phyloP scores from a whole-genome alignment of 805 yeast genomes.

The Candida suzukii region DNA sequence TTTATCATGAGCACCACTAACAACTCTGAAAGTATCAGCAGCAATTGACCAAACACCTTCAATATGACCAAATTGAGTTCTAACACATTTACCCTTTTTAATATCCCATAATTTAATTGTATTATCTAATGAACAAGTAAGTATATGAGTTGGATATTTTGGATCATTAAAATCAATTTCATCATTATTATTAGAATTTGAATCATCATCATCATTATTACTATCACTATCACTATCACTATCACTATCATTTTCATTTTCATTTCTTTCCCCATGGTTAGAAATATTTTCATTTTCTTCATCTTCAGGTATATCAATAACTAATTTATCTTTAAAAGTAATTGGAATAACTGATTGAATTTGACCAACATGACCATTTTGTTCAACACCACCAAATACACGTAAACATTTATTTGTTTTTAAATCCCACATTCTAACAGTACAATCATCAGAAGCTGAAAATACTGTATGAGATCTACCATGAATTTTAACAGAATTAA shows the following conservation, averaged over 20 bases:
- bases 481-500: constrained; percentile 83
- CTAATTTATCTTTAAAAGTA: constrained; percentile 52
- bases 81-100: constrained; percentile 74
- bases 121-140: constrained; percentile 86
- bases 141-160: constrained; percentile 69
- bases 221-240: constrained; percentile 5
- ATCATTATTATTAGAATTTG: constrained; percentile 10
- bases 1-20: constrained; percentile 92
- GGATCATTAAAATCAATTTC: constrained; percentile 15
- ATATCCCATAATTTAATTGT: constrained; percentile 93
- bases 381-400: constrained; percentile 67
- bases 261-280: constrained; percentile 5
- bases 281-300: constrained; percentile 13
- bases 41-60: constrained; percentile 98
- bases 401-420: constrained; percentile 70
- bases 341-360: constrained; percentile 90
- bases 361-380: constrained; percentile 87
- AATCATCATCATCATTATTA: constrained; percentile 15
- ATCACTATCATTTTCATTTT: constrained; percentile 6
- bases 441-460: constrained; percentile 87
- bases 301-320: constrained; percentile 20
- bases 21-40: constrained; percentile 91
- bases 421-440: constrained; percentile 93
- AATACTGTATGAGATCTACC: constrained; percentile 70
- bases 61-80: constrained; percentile 96